Base-by-base conservation (phyloP, 1,284 basidiomycete species). In the Pterulicium gracile region DNA sequence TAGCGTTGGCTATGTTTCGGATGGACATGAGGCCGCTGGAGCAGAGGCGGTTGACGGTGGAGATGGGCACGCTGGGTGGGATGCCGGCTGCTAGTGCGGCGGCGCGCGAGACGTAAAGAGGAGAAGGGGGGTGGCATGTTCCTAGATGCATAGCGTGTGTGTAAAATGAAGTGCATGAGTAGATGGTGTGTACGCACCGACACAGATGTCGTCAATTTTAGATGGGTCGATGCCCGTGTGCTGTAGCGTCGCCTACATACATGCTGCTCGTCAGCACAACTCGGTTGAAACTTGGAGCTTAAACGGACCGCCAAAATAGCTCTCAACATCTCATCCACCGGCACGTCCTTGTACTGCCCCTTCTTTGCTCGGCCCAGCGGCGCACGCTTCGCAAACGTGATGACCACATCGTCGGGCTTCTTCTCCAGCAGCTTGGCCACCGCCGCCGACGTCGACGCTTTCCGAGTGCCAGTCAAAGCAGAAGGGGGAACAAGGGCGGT, bases 11-110 rank as follows among this genome's bases (percentile, higher is more conserved):
- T 44, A 93, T 77, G 54, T 68, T 79, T 45, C 87, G 75, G 50
- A 93, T 79, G 3, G 89, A 81, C 81, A 91, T 91, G 39, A 93
- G 70, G 22, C 90, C 90, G 1, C 86, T 89, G 1, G 86, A 83
- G 59, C 89, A 92, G 15, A 90, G 69, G 41, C 89, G 71, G 59
- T 92, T 92, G 42, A 91, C 78, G n/a, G 83, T 79, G 7, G 79
- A 77, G 41, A 84, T 77, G 12, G 90, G 87, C 2, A 89, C 81
- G 42, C 76, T 64, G 46, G 80, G 71, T 2, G 88, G 88, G 48
- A 91, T 82, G 2, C 87, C 88, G 19, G 89, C 87, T 13, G 88
- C 81, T 41, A 91, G 70, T 1, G 85, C 83, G 4, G 87, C 87
- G 7, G 87, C 84, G 20, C 86, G 70, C 14, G 84, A 83, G 51